Percentiles rank a stretch among this genome's conserved stretches.
These are phyloP conservation scores for Eucalyptus urophylla DNA, from an alignment of 345 rosid species.

Conservation along the genomic window DNA sequence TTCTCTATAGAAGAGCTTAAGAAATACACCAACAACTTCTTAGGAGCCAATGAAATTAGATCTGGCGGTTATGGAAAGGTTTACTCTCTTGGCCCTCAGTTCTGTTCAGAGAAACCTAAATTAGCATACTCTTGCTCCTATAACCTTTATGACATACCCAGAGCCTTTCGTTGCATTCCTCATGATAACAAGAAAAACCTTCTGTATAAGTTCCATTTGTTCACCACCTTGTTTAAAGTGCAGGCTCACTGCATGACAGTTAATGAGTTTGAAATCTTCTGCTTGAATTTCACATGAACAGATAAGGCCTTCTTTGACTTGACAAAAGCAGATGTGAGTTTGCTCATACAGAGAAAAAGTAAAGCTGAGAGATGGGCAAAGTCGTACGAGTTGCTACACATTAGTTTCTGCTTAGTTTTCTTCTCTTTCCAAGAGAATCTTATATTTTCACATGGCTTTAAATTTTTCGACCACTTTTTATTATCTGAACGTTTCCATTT, in stretches of 20 bases:
- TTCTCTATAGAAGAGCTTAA: conserved; percentile 68
- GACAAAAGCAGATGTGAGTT: background rate
- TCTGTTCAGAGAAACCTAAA: background rate
- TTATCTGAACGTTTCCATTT: background rate
- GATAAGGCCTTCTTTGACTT: background rate
- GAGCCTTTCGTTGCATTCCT: background rate
- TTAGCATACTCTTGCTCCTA: background rate
- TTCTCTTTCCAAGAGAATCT: background rate
- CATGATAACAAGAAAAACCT: background rate
- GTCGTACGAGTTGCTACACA: background rate
- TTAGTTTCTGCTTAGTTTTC: background rate
- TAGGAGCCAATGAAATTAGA: conserved; percentile 57
- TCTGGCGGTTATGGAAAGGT: conserved; percentile 96
- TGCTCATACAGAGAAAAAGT: background rate
- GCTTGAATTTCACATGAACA: background rate
- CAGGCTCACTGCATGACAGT: background rate
- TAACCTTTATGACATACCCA: background rate
- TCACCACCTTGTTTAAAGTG: background rate
- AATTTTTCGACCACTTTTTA: background rate
- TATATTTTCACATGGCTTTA: background rate
- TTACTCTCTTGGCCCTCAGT: background rate
- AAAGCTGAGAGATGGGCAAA: background rate
- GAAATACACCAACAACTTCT: conserved; percentile 57
- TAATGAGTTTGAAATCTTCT: background rate
- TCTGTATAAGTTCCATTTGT: background rate